A percentile compares a stretch with the other conserved stretches of the same genome.
phyloP scores from a whole-genome alignment of 2,329 filamentous ascomycete genomes.

The Fusarium sarcochroum region DNA sequence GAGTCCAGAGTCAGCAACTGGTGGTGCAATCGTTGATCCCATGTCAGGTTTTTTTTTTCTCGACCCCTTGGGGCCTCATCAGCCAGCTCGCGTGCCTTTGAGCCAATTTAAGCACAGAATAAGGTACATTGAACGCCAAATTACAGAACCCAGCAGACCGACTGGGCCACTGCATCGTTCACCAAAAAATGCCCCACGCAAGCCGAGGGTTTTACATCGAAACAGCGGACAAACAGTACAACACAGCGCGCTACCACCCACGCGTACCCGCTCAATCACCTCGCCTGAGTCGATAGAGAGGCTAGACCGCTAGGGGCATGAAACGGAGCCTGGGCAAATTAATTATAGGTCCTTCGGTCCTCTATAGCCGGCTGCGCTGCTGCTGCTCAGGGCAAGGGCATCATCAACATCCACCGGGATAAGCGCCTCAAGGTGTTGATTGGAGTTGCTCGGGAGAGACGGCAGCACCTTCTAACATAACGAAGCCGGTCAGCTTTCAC shows the following conservation, averaged over 20 bases:
- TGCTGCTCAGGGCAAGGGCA: slow-evolving; percentile 27
- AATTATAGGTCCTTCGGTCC: slow-evolving; percentile 38
- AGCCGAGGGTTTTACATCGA: slow-evolving; percentile 23
- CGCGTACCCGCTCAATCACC: slow-evolving; percentile 35
- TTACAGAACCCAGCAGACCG: slow-evolving; percentile 32
- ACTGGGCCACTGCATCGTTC: slow-evolving; percentile 18
- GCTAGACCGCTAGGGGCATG: slow-evolving; percentile 18
- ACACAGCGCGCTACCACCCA: slow-evolving; percentile 22
- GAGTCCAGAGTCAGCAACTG: slow-evolving; percentile 16
- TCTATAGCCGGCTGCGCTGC: slow-evolving; percentile 2
- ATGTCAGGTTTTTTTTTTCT: slow-evolving; percentile 19
- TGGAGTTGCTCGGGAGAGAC: slow-evolving; percentile 39
- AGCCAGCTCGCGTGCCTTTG: slow-evolving; percentile 36
- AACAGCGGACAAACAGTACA: slow-evolving; percentile 15
- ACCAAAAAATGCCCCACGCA: slow-evolving; percentile 33
- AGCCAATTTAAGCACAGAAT: slow-evolving; percentile 34
- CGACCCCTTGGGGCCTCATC: slow-evolving; percentile 8
- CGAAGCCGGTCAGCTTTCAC: slow-evolving; percentile 16
- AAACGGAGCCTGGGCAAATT: slow-evolving; percentile 43
- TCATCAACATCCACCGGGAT: slow-evolving; percentile 37
- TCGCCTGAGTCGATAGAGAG: slow-evolving; percentile 37
- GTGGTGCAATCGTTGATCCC: slow-evolving; percentile 19
- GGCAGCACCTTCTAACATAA: slow-evolving; percentile 31
- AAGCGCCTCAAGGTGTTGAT: slow-evolving; percentile 23
- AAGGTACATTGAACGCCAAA: slow-evolving; percentile 17